These are phyloP conservation scores for Omphalotus guepiniiformis DNA, from an alignment of 768 basidiomycete species.

Conservation along the genomic window DNA sequence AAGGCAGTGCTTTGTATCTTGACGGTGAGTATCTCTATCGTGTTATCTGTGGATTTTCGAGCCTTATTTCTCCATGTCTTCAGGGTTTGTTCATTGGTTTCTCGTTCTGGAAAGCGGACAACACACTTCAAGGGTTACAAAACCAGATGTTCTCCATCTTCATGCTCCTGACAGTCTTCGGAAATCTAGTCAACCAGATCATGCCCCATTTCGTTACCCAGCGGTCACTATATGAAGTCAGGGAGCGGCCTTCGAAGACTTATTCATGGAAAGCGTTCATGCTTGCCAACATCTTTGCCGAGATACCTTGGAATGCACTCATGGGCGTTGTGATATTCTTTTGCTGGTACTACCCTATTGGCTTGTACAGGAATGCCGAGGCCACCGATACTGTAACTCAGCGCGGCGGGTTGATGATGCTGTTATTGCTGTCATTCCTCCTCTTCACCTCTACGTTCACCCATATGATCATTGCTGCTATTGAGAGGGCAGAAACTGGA, in stretches of 20 bases:
- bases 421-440: slow-evolving; percentile 32
- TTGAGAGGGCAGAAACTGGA: slow-evolving; percentile 31
- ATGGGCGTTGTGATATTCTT: slow-evolving; percentile 25
- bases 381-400: slow-evolving; percentile 27
- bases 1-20: slow-evolving; percentile 13
- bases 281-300: slow-evolving; percentile 29
- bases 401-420: slow-evolving; percentile 37
- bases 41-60: not conserved
- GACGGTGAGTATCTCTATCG: slow-evolving; percentile 4
- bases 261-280: slow-evolving; percentile 30
- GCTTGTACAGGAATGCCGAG: slow-evolving; percentile 36
- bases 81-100: slow-evolving; percentile 25
- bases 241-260: slow-evolving; percentile 28
- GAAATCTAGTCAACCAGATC: slow-evolving; percentile 30
- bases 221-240: slow-evolving; percentile 28
- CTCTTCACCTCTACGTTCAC: slow-evolving; percentile 32
- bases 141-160: slow-evolving; percentile 25
- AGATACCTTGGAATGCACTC: slow-evolving; percentile 24
- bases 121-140: slow-evolving; percentile 22
- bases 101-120: slow-evolving; percentile 25
- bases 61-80: not conserved
- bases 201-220: slow-evolving; percentile 32
- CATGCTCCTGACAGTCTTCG: slow-evolving; percentile 24
- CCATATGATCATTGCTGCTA: slow-evolving; percentile 31
- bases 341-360: slow-evolving; percentile 33